These are phyloP conservation scores for Fagopyrum homotropicum DNA, from an alignment of 148 eudicot species.

Conservation along the genomic window DNA sequence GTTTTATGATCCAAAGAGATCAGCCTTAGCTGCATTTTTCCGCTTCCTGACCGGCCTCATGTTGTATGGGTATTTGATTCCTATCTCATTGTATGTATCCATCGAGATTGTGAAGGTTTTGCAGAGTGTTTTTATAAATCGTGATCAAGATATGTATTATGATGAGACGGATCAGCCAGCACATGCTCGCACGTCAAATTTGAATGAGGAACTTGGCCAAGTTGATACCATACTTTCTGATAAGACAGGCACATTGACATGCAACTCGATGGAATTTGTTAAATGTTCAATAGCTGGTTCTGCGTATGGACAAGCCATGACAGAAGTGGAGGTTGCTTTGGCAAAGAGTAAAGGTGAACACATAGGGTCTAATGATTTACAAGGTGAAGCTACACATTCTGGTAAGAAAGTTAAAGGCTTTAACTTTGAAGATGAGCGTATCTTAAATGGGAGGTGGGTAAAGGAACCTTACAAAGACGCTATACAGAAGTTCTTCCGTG, in stretches of 20 bases:
- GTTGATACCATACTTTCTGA: conserved; percentile 46
- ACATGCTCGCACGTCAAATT: conserved; percentile 43
- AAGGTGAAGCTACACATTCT: conserved; percentile 12
- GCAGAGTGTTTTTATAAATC: conserved; percentile 39
- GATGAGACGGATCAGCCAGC: conserved; percentile 38
- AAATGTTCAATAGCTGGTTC: conserved; percentile 47
- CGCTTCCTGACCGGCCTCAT: conserved; percentile 42
- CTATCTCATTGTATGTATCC: conserved; percentile 44
- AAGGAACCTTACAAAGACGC: conserved; percentile 23
- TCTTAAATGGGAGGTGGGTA: conserved; percentile 42
- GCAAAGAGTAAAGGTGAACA: conserved; percentile 27
- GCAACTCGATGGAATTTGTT: conserved; percentile 49
- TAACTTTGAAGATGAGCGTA: conserved; percentile 39
- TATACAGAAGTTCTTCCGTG: conserved; percentile 31
- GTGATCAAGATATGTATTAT: conserved; percentile 37
- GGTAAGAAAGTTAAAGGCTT: conserved; percentile 31
- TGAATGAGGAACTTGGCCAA: conserved; percentile 50
- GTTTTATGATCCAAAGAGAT: conserved; percentile 31
- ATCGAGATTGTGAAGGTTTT: conserved; percentile 43
- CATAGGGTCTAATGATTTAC: conserved; percentile 4
- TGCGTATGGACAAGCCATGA: conserved; percentile 41
- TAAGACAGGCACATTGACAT: conserved; percentile 48
- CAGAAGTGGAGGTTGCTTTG: conserved; percentile 39
- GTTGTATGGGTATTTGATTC: conserved; percentile 45
- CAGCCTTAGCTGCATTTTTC: conserved; percentile 35